Base-by-base conservation (phyloP, 257 asterid species). In the Lithospermum erythrorhizon region DNA sequence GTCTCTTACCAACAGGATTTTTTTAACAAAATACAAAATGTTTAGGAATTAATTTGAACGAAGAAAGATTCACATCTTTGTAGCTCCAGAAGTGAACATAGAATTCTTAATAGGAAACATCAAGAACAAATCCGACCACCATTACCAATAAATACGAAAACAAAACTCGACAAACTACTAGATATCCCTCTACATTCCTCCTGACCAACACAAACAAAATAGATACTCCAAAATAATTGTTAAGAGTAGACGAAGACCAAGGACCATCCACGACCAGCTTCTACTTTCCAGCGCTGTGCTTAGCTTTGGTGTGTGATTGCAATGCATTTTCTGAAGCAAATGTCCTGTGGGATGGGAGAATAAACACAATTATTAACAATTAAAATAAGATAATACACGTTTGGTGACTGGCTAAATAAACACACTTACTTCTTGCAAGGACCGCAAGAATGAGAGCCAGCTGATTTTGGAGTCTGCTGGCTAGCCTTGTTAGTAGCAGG, bases 371-470 rank as follows among this genome's bases (percentile, higher is more conserved):
- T 56, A 53, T 53, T 0, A 53, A 22, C 37, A 14, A 41, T 41
- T 3, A 14, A 11, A 13, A 3, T 41, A 4, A 29, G 9, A 27
- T 20, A 22, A 18, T 13, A 41, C 1, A 41, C 49, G 14, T 27
- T 27, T 5, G 14, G 14, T 27, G 32, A 14, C 13, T 14, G 3
- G 4, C 3, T 13, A 41, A 14, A 0, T 14, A 13, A n/a, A n/a
- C n/a, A 7, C 59, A 56, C 60, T 14, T 72, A 83, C 88, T 61
- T 86, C 64, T 58, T 79, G 87, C 98, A 91, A 64, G 72, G 65
- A 71, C 75, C 75, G 81, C 97, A 86, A 47, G 73, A 6, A 76
- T 71, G 67, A n/a, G 91, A 9, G 27, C 60, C 60, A 24, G 41
- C 37, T 11, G 60, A 56, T 72, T 82, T 81, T 6, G 94, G 89